These are phyloP conservation scores for Phytophthora pistaciae DNA, from an alignment of 352 stramenopile genomes.

Conservation along the genomic window DNA sequence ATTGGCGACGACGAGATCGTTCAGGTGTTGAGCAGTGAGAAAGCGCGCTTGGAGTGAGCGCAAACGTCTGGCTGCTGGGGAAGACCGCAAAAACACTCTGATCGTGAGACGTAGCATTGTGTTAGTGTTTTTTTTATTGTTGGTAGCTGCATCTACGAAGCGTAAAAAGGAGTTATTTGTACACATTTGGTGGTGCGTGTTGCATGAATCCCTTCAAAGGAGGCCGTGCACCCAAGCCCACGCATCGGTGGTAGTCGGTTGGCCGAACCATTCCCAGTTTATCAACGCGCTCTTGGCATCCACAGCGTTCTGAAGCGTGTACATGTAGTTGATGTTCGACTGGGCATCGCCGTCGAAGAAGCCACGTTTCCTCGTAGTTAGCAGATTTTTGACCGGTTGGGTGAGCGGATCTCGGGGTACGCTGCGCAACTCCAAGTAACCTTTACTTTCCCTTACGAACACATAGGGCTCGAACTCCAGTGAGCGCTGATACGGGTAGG, in stretches of 20 bases:
- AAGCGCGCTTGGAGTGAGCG: background rate
- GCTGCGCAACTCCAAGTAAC: background rate
- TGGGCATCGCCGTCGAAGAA: background rate
- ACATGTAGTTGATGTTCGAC: background rate
- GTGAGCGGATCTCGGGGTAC: background rate
- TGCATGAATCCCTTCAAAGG: too few species aligned
- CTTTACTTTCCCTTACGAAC: background rate
- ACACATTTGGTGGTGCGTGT: too few species aligned
- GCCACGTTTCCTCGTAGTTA: background rate
- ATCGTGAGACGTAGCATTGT: background rate
- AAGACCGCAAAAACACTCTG: too few species aligned
- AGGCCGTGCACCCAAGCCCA: background rate
- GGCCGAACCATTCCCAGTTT: background rate
- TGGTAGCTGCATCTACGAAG: background rate
- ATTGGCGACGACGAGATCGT: background rate
- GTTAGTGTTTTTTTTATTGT: background rate
- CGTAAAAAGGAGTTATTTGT: too few species aligned
- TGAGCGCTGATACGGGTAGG: background rate
- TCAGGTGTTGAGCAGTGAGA: background rate
- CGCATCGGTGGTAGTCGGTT: background rate
- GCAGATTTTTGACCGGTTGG: background rate
- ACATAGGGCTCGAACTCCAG: background rate
- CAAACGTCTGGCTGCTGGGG: too few species aligned
- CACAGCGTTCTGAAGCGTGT: background rate
- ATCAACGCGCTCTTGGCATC: background rate